Evolutionary conservation across 2,329 filamentous ascomycete species (phyloP).

Genomic region (Arachnopeziza araneosa): DNA sequence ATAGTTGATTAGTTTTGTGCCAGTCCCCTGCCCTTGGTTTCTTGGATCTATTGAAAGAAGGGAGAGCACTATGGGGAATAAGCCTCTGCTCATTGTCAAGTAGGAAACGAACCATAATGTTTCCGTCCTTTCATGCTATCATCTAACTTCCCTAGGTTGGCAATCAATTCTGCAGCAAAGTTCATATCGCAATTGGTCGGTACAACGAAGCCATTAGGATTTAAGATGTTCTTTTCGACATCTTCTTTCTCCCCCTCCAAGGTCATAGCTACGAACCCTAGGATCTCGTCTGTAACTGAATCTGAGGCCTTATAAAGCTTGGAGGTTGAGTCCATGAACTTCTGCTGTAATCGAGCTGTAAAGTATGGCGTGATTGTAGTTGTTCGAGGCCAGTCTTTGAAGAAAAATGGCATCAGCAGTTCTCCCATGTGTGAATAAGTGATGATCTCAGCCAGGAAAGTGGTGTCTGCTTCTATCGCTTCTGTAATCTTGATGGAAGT

Average conservation of each 20-base stretch:
- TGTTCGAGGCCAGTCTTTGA: slow-evolving; percentile 3
- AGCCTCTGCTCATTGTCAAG: neutral
- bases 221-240: neutral
- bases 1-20: neutral
- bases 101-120: neutral
- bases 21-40: slow-evolving; percentile 1
- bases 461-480: slow-evolving; percentile 2
- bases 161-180: neutral
- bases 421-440: neutral
- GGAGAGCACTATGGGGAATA: neutral
- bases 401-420: slow-evolving; percentile 1
- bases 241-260: neutral
- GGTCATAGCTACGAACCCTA: slow-evolving; percentile 1
- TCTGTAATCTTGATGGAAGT: neutral
- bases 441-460: neutral
- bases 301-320: neutral
- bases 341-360: neutral
- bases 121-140: slow-evolving; percentile 3
- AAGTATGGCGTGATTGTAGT: slow-evolving; percentile 1
- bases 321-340: neutral
- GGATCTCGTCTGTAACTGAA: neutral
- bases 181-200: slow-evolving; percentile 1
- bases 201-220: neutral
- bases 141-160: slow-evolving; percentile 1
- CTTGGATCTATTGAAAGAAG: neutral